Evolutionary conservation across 352 stramenopile species (phyloP).

Genomic region (Phytophthora cryptogea): DNA sequence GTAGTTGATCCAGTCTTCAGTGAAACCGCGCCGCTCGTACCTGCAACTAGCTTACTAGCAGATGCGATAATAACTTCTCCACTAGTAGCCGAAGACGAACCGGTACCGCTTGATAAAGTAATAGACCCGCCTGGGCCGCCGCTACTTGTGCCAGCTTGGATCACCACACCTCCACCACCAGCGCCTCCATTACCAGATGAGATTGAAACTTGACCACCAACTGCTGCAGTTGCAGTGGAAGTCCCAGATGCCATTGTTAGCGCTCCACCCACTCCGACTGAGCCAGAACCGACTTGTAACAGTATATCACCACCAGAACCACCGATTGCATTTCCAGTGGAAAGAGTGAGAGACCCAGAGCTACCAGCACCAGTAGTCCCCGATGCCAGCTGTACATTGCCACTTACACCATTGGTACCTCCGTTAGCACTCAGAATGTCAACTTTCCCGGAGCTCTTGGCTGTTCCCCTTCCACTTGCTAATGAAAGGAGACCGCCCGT

Average conservation of each 20-base stretch:
- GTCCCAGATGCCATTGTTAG: conserved; percentile 42
- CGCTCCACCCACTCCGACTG: conserved; percentile 43
- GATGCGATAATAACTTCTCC: conserved; percentile 39
- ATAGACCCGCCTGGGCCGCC: conserved; percentile 41
- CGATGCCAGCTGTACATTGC: conserved; percentile 46
- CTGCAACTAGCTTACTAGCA: conserved; percentile 32
- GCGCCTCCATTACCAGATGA: conserved; percentile 38
- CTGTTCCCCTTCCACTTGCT: conserved; percentile 35
- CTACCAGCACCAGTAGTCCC: conserved; percentile 49
- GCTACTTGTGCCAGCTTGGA: conserved; percentile 31
- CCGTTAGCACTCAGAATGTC: conserved; percentile 40
- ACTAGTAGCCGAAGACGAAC: conserved; percentile 36
- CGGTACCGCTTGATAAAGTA: conserved; percentile 39
- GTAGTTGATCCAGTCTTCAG: conserved; percentile 38
- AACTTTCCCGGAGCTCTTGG: conserved; percentile 53
- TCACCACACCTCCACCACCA: conserved; percentile 32
- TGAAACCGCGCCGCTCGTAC: conserved; percentile 35
- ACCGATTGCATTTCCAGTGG: conserved; percentile 46
- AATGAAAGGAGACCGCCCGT: conserved; percentile 47
- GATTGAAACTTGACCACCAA: conserved; percentile 35
- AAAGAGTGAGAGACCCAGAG: conserved; percentile 51
- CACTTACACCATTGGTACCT: conserved; percentile 48
- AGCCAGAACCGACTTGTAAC: conserved; percentile 47
- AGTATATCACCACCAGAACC: conserved; percentile 53
- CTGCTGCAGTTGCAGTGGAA: conserved; percentile 24